Conservation (phyloP, 768 basidiomycete species). For the Suillus variegatus region DNA sequence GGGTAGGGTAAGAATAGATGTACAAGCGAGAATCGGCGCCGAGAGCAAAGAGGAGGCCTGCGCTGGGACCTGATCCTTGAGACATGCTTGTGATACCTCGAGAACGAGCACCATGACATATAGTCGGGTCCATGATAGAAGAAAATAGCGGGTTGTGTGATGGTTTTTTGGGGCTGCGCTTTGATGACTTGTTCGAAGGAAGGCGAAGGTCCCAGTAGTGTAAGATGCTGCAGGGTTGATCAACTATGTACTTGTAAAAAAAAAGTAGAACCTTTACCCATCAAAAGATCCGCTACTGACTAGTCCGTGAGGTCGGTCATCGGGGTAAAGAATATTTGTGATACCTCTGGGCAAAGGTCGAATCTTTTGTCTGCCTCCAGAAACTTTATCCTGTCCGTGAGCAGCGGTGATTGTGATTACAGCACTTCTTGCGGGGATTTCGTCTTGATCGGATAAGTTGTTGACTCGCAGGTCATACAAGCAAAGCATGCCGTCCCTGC, state of each 20-base stretch:
- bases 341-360: slow-evolving; percentile 54
- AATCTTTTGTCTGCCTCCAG: slow-evolving; percentile 42
- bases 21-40: slow-evolving; percentile 76
- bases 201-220: slow-evolving; percentile 87
- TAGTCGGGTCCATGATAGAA: slow-evolving; percentile 68
- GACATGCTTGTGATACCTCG: slow-evolving; percentile 78
- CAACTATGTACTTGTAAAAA: slow-evolving; percentile 10
- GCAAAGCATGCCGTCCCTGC: slow-evolving; percentile 71
- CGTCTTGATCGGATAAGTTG: slow-evolving; percentile 26
- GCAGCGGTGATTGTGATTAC: slow-evolving; percentile 56
- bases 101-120: slow-evolving; percentile 53
- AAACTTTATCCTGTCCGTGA: slow-evolving; percentile 51
- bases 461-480: slow-evolving; percentile 71
- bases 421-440: slow-evolving; percentile 37
- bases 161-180: slow-evolving; percentile 34
- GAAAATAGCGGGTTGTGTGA: slow-evolving; percentile 37
- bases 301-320: slow-evolving; percentile 50
- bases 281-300: slow-evolving; percentile 75
- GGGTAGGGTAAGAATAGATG: slow-evolving; percentile 55
- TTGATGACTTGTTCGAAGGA: slow-evolving; percentile 29
- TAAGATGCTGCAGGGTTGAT: slow-evolving; percentile 54
- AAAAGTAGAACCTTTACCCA: slow-evolving; percentile 48
- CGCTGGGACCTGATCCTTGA: slow-evolving; percentile 66
- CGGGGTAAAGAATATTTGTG: slow-evolving; percentile 68
- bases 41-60: slow-evolving; percentile 76